Conservation (phyloP, 371 early-diverging fungal genomes). For the Sporodiniella umbellata region DNA sequence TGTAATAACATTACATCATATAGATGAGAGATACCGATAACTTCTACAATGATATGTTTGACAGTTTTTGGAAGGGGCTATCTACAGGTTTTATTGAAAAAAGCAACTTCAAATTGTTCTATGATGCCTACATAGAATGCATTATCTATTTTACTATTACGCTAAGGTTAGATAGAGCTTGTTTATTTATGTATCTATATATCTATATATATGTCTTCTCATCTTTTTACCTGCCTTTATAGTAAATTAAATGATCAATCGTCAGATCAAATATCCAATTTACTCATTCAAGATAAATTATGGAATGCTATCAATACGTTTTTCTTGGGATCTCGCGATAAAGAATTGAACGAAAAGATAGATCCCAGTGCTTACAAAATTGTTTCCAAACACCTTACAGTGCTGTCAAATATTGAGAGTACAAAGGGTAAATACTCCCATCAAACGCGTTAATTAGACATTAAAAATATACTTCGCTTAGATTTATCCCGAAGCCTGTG, state of each 20-base stretch:
- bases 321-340: slow-evolving; percentile 18
- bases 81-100: slow-evolving; percentile 48
- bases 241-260: slow-evolving; percentile 15
- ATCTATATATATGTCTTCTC: no score
- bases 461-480: no score
- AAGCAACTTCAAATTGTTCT: slow-evolving; percentile 46
- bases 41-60: slow-evolving; percentile 61
- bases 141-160: slow-evolving; percentile 50
- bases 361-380: slow-evolving; percentile 17
- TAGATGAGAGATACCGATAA: slow-evolving; percentile 32
- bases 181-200: no score
- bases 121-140: slow-evolving; percentile 65
- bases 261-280: background rate
- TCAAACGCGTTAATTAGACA: background rate
- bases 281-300: slow-evolving; percentile 18
- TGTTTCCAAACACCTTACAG: slow-evolving; percentile 26
- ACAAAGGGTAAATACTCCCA: slow-evolving; percentile 10
- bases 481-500: slow-evolving; percentile 12
- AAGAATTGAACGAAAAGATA: slow-evolving; percentile 19
- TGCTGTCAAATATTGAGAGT: slow-evolving; percentile 19
- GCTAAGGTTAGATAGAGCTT: no score
- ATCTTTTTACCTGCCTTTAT: no score
- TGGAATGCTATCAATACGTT: slow-evolving; percentile 13
- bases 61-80: slow-evolving; percentile 67
- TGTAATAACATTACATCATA: background rate